Base-by-base conservation (phyloP, 1,284 basidiomycete species). In the Mycena citricolor region DNA sequence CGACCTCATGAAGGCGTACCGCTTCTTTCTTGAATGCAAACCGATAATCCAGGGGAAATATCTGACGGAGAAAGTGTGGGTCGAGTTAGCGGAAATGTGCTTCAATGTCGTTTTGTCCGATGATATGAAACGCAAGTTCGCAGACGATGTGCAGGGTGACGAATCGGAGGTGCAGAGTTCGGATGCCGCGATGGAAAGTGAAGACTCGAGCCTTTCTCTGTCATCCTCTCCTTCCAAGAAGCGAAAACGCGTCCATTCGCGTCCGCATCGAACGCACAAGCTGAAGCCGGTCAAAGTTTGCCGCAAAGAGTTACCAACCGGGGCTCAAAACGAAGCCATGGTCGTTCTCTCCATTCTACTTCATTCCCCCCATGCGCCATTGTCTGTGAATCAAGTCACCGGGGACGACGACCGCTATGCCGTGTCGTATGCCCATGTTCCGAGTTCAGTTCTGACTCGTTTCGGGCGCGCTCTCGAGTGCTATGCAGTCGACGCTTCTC, bases 1-100 rank as follows among this genome's bases (percentile, higher is more conserved):
- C 48, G 82, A 93, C 61, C 97, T 93, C 61, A 72, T 86, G 47
- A 93, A 94, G 61, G 76, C 87, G 0, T 70, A 95, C 25, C 77
- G 79, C 30, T 71, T 70, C 35, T 39, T 76, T 28, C 68, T 92
- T 38, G 52, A 51, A 17, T 47, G 32, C 17, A 21, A 24, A 2
- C 44, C 48, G 32, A 45, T 42, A 16, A 26, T 48, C 12, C 48
- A 54, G 23, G 25, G 44, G 17, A 16, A 17, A 6, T 81, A 87
- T 55, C 61, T 95, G 43, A 79, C 82, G 8, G 68, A 73, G 12
- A 64, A 69, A 0, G 68, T 63, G 30, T 98, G 94, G 94, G 62
- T 82, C 8, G 66, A 66, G 16, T 64, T 91, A 20, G 76, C 87
- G 28, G 75, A 79, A 35, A 64, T 91, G 25, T 81, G 80, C 41